A percentile compares a stretch with the other conserved stretches of the same genome.
These are phyloP conservation scores for Cladosporium sp. DNA, from an alignment of 2,329 filamentous ascomycete species.

Conservation along the genomic window DNA sequence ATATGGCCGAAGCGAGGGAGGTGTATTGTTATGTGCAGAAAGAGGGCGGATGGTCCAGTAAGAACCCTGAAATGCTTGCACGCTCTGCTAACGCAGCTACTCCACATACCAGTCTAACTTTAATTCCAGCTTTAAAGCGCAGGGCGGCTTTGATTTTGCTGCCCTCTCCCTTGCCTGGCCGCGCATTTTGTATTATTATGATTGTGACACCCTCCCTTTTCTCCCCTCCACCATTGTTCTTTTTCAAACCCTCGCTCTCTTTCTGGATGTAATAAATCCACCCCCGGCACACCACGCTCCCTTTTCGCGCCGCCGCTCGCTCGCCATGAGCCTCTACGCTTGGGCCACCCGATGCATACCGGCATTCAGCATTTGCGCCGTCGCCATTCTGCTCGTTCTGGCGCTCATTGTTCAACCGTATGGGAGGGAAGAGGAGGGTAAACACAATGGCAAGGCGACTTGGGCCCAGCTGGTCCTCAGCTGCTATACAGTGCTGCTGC, in stretches of 20 bases:
- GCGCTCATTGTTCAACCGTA: conserved; percentile 27
- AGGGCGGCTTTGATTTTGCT: conserved; percentile 1
- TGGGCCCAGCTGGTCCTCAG: conserved; percentile 26
- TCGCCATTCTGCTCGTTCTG: conserved; percentile 23
- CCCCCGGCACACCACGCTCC: background rate
- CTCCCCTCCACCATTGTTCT: conserved; percentile 7
- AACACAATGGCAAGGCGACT: conserved; percentile 25
- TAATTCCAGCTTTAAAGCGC: background rate
- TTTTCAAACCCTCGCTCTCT: background rate
- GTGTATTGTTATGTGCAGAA: background rate
- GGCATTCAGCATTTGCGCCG: conserved; percentile 23
- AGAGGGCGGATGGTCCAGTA: background rate
- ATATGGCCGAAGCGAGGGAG: conserved; percentile 7
- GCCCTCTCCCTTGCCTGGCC: background rate
- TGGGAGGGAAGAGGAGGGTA: conserved; percentile 22
- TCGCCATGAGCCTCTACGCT: conserved; percentile 16
- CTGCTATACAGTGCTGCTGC: conserved; percentile 61
- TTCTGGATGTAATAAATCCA: conserved; percentile 12
- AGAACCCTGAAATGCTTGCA: background rate
- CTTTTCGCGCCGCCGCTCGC: conserved; percentile 5
- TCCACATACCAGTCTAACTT: conserved; percentile 5
- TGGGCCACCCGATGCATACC: conserved; percentile 29
- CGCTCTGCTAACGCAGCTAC: conserved; percentile 1
- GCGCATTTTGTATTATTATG: conserved; percentile 2
- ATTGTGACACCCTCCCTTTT: conserved; percentile 9